Evolutionary conservation across 1,284 basidiomycete genomes (phyloP), one percentile per base, ranked within the genome.

Genomic region (Marasmius sp.): DNA sequence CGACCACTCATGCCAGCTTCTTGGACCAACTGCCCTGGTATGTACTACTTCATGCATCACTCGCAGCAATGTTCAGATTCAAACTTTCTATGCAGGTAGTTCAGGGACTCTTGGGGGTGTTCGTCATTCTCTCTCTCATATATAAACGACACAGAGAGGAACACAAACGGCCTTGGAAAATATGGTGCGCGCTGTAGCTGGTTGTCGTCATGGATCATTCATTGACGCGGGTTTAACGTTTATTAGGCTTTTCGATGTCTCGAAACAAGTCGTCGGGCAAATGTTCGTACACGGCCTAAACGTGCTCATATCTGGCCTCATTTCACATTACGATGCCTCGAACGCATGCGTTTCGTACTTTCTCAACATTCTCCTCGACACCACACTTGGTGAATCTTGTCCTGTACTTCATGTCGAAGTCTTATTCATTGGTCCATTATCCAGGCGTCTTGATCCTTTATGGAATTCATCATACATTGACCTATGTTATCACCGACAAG

Each of bases 331-430:
- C 52, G 84, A 84, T 1, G 79, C 87, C 16, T 84, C 85, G 56
- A 96, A 97, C 72, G 93, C 95, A 5, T 97, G 95, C 71, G 90
- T 92, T 16, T 85, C 89, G 63, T 98, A 98, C 77, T 97, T 98
- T 73, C 86, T 98, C 61, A 97, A 98, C 72, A 92, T 99, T 60
- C 80, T 97, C 38, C 82, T 98, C 64, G 97, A 99, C 76, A 98
- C 96, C 18, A 98, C 96, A 0, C 78, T 97, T 59, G 96, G 94
- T 91, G 86, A 74, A 14, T 20, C 18, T 39, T 27, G 41, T 49
- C 37, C 43, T 16, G 59, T 45, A 50, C 27, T 57, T 52, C 36
- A 33, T 16, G 48, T 50, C 60, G 47, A 57, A 38, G 57, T 20
- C 47, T 57, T 58, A 22, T 57, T 41, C 49, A 39, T 38, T 47